These are phyloP conservation scores for Bretziella fagacearum DNA, from an alignment of 2,329 filamentous ascomycete genomes.

Conservation along the genomic window DNA sequence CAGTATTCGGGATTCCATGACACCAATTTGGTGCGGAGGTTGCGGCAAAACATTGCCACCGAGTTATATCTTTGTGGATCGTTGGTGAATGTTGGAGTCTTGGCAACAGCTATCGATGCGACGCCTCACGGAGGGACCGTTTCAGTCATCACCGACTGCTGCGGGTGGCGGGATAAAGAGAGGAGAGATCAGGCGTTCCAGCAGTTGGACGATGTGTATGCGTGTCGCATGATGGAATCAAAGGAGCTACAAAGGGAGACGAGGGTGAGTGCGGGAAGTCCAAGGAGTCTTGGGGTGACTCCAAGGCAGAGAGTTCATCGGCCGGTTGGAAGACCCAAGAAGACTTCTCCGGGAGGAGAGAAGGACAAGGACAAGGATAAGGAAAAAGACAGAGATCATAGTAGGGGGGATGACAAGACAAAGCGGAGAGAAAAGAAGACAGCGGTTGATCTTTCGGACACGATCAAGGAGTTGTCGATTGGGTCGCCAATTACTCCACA, in stretches of 20 bases:
- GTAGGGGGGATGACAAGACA: no score
- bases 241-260: slow-evolving; percentile 34
- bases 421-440: no score
- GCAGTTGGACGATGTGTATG: slow-evolving; percentile 56
- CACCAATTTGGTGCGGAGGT: slow-evolving; percentile 53
- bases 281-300: neutral
- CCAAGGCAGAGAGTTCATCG: slow-evolving; percentile 6
- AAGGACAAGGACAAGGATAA: no score
- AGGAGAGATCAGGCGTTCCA: slow-evolving; percentile 56
- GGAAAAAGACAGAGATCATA: no score
- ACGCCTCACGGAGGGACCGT: slow-evolving; percentile 77
- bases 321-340: no score
- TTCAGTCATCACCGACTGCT: slow-evolving; percentile 73
- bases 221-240: slow-evolving; percentile 47
- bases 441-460: no score
- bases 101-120: slow-evolving; percentile 81
- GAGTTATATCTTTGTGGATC: slow-evolving; percentile 81
- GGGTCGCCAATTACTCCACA: neutral
- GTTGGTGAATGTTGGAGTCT: slow-evolving; percentile 72
- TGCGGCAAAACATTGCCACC: slow-evolving; percentile 75
- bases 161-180: slow-evolving; percentile 55
- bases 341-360: no score
- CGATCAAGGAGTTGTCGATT: slow-evolving; percentile 4
- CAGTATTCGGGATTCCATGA: slow-evolving; percentile 78
- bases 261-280: neutral